phyloP scores from a whole-genome alignment of 169 alveolate genomes.

The Eimeria acervulina region DNA sequence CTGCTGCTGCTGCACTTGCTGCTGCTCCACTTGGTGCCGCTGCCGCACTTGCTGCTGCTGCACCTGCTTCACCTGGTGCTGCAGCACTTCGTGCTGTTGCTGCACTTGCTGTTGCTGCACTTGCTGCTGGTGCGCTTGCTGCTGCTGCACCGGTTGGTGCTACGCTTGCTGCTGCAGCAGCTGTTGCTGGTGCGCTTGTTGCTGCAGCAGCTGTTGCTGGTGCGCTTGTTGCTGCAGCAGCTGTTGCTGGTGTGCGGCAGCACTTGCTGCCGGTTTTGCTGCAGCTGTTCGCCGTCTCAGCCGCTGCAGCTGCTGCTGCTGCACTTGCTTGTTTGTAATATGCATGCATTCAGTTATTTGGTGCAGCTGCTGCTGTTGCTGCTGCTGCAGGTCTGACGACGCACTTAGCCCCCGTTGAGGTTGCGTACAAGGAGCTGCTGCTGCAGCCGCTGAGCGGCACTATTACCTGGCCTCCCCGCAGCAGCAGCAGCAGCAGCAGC shows the following conservation, averaged over 20 bases:
- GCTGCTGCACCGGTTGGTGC: background rate
- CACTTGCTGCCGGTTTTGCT: too few relatives aligned
- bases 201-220: background rate
- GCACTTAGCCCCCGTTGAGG: slow-evolving; percentile 29
- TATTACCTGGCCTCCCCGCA: background rate
- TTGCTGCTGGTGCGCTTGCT: background rate
- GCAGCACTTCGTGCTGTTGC: background rate
- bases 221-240: background rate
- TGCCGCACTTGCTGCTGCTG: background rate
- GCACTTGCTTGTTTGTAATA: too few relatives aligned
- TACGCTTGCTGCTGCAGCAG: background rate
- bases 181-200: background rate
- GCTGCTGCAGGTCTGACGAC: slow-evolving; percentile 13
- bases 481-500: slow-evolving; percentile 30
- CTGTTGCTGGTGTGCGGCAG: too few relatives aligned
- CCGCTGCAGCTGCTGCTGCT: too few relatives aligned
- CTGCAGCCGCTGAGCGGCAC: slow-evolving; percentile 44
- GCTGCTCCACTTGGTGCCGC: background rate
- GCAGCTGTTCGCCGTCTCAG: too few relatives aligned
- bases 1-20: background rate
- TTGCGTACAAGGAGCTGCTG: slow-evolving; percentile 68
- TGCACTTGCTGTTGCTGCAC: background rate
- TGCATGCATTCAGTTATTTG: too few relatives aligned
- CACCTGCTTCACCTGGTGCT: background rate
- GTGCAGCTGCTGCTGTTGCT: background rate